phyloP scores from a whole-genome alignment of 441 rosid species.

The Populus hybrid region DNA sequence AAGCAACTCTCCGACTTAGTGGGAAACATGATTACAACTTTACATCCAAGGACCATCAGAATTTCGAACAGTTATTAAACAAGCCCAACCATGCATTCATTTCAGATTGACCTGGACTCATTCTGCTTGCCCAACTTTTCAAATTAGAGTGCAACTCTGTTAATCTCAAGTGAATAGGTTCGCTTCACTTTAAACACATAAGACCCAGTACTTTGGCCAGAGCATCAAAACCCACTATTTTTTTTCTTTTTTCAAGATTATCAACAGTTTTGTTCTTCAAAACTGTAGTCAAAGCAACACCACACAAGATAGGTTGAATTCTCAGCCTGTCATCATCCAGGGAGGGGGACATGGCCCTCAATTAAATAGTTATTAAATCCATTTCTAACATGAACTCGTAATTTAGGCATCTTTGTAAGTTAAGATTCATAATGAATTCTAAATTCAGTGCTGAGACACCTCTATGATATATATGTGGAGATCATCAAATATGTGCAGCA shows the following conservation, averaged over 20 bases:
- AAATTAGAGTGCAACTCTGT: background rate
- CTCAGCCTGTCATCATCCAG: no score
- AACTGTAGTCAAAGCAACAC: background rate
- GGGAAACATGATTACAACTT: background rate
- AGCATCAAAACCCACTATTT: no score
- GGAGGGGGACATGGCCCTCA: no score
- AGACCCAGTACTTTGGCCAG: background rate
- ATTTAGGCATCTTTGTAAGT: background rate
- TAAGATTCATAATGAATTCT: background rate
- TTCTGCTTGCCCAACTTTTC: background rate
- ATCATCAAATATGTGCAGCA: constrained; percentile 5
- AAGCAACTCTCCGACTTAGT: background rate
- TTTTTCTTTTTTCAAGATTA: no score
- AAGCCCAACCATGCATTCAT: background rate
- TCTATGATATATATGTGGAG: background rate
- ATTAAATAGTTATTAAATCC: no score
- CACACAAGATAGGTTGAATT: background rate
- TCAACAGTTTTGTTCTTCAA: no score
- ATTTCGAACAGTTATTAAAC: background rate
- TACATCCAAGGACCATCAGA: background rate
- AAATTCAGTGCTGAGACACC: background rate
- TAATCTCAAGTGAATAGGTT: background rate
- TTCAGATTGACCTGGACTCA: background rate
- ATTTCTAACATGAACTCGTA: background rate
- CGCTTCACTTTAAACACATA: background rate